Base-by-base conservation (phyloP, 208 protist genomes). In the Leishmania martiniquensis region DNA sequence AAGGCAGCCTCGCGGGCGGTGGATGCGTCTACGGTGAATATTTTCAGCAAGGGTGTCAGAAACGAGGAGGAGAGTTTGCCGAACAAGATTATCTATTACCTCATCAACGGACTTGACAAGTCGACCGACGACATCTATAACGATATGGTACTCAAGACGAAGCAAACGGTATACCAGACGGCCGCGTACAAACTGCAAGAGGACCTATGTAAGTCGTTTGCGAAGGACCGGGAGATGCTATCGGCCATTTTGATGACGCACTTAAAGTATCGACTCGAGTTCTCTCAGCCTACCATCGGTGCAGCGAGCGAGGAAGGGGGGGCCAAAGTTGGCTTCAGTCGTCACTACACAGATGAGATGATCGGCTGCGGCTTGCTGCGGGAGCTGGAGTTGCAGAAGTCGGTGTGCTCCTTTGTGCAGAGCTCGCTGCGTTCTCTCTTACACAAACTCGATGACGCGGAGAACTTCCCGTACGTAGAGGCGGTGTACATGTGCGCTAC, bases 351-450 rank as follows among this genome's bases (percentile, higher is more conserved):
- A 75, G 81, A 91, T 55, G 75, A 77, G 34, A 82, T 97, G 67
- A 71, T 92, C 62, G 94, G 94, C 4, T 97, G 94, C 77, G 94
- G 94, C 6, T 86, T 96, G 85, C 63, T 88, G 72, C 80, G 86
- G 32, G 92, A 97, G 73, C 66, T 94, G 17, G 88, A 96, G 65
- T 75, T 95, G 49, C 94, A 96, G 76, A 88, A 89, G 62, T 75
- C 89, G 52, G 89, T 83, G 29, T 95, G 94, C 85, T 78, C 78
- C n/a, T 95, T 97, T 84, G 81, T 97, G 51, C 86, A 90, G 67
- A 86, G 81, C 42, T 80, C 88, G 47, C 82, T 97, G 52, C 83
- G 85, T 20, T 84, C 72, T 37, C 80, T 95, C 54, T 77, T 90
- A 67, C 78, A 76, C 44, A 67, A 74, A 59, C 79, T 91, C 20